These are phyloP conservation scores for Aegilops tauschii DNA, from an alignment of 176 grass and related monocot genomes.

Conservation along the genomic window DNA sequence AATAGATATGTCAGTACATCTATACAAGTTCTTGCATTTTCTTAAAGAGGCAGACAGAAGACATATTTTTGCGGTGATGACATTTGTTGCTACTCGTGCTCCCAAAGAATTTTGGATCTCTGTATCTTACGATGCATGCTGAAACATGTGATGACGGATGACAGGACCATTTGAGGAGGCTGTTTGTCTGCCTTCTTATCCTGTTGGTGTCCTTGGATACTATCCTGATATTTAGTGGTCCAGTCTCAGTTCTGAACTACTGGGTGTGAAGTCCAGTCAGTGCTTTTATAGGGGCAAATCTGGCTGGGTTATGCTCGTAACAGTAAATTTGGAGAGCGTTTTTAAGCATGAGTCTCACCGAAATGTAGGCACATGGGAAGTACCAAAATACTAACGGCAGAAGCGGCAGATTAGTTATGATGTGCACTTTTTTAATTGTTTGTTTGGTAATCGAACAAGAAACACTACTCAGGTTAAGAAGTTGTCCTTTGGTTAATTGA, in stretches of 20 bases:
- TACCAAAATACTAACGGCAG: neutral
- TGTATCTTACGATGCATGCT: constrained; percentile 1
- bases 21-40: neutral
- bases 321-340: constrained; percentile 8
- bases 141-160: constrained; percentile 35
- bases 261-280: neutral
- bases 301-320: neutral
- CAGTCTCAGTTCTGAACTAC: constrained; percentile 25
- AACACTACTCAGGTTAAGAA: neutral
- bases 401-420: neutral
- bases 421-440: neutral
- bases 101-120: neutral
- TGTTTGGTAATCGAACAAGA: constrained; percentile 15
- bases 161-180: constrained; percentile 16
- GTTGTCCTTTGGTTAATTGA: too few relatives aligned
- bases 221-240: neutral
- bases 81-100: neutral
- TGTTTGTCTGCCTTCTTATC: constrained; percentile 12
- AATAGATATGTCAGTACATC: neutral
- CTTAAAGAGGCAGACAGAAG: neutral
- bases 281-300: constrained; percentile 10
- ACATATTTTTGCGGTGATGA: neutral
- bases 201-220: neutral
- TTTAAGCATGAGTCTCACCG: constrained; percentile 10
- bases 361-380: constrained; percentile 1